Conservation (phyloP, 2,329 filamentous ascomycete species). For the Epichloe elymi region DNA sequence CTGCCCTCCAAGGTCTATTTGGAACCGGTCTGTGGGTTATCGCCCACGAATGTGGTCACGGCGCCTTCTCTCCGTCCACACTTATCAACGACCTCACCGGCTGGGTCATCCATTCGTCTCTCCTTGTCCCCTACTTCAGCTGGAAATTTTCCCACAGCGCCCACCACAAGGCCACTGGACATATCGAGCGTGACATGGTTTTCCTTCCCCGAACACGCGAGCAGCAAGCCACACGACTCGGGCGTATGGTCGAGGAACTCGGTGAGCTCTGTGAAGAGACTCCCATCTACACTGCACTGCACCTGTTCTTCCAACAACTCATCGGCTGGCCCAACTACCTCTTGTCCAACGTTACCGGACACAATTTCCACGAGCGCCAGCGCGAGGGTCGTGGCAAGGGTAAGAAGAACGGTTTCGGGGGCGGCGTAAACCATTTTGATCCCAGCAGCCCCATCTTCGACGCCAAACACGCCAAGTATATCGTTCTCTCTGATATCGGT, state of each 20-base stretch:
- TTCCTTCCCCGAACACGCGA: slow-evolving; percentile 90
- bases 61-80: slow-evolving; percentile 90
- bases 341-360: slow-evolving; percentile 82
- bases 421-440: slow-evolving; percentile 90
- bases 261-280: slow-evolving; percentile 89
- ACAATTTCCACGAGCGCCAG: slow-evolving; percentile 88
- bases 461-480: slow-evolving; percentile 76
- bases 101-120: slow-evolving; percentile 77
- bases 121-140: slow-evolving; percentile 94
- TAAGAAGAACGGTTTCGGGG: slow-evolving; percentile 72
- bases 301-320: slow-evolving; percentile 74
- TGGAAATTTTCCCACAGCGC: slow-evolving; percentile 99
- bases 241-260: slow-evolving; percentile 66
- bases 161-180: slow-evolving; percentile 97
- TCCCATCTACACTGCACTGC: slow-evolving; percentile 63
- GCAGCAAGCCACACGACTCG: slow-evolving; percentile 62
- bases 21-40: slow-evolving; percentile 92
- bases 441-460: slow-evolving; percentile 83
- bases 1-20: slow-evolving; percentile 80
- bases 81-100: slow-evolving; percentile 82
- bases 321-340: slow-evolving; percentile 91
- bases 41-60: slow-evolving; percentile 95
- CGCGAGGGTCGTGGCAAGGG: slow-evolving; percentile 85
- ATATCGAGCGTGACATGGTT: slow-evolving; percentile 98
- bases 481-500: slow-evolving; percentile 77